Conservation (phyloP, 129 eudicot species). For the Cynara cardunculus region DNA sequence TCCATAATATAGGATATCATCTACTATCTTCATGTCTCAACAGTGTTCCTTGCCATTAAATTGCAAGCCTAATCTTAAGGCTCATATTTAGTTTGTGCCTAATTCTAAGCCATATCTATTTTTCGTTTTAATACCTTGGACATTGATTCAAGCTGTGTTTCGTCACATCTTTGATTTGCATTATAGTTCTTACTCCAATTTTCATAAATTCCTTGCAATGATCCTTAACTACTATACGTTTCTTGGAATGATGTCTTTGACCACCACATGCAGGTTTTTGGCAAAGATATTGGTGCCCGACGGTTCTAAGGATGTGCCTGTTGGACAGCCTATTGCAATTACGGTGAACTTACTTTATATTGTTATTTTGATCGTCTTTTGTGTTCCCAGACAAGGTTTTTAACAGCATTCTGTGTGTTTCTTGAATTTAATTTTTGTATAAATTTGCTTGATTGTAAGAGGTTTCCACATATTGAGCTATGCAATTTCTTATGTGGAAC, state of each 20-base stretch:
- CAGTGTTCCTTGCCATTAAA: background rate
- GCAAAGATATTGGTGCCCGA: constrained; percentile 88
- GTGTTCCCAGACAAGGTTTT: background rate
- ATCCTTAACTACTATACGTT: background rate
- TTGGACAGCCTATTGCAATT: constrained; percentile 93
- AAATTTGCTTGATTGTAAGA: too few relatives aligned
- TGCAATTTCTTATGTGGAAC: background rate
- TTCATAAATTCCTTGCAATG: background rate
- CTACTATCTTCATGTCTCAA: background rate
- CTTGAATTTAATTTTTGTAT: background rate
- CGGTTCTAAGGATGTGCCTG: constrained; percentile 92
- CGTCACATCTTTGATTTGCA: background rate
- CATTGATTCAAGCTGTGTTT: background rate
- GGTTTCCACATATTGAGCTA: background rate
- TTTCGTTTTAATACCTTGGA: background rate
- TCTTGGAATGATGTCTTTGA: constrained; percentile 13
- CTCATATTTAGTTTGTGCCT: constrained; percentile 8
- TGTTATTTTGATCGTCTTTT: constrained; percentile 4
- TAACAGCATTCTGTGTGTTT: background rate
- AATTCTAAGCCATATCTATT: background rate
- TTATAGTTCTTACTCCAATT: background rate
- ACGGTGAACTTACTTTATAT: constrained; percentile 46
- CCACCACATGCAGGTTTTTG: constrained; percentile 52
- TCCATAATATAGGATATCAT: background rate
- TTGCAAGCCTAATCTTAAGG: background rate